A percentile compares a stretch with the other conserved stretches of the same genome.
Conservation (phyloP, 129 eudicot genomes). For the Escallonia herrerae region DNA sequence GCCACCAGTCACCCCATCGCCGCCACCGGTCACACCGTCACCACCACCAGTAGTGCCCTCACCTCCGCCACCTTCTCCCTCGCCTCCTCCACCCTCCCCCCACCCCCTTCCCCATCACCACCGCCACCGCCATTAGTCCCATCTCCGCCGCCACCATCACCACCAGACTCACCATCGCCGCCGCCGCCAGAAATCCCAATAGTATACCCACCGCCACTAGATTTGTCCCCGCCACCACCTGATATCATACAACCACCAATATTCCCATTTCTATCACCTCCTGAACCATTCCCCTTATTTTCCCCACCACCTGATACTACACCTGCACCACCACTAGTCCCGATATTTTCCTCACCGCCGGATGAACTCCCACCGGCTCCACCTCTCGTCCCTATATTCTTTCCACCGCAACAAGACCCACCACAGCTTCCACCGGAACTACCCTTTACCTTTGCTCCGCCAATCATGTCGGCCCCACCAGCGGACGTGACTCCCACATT, state of each 20-base stretch:
- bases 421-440: neutral
- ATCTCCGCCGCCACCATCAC: slow-evolving; percentile 30
- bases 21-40: slow-evolving; percentile 21
- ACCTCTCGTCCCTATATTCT: slow-evolving; percentile 30
- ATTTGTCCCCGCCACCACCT: slow-evolving; percentile 32
- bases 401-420: slow-evolving; percentile 16
- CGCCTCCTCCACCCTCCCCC: slow-evolving; percentile 14
- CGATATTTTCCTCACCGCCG: slow-evolving; percentile 30
- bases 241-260: slow-evolving; percentile 7
- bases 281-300: slow-evolving; percentile 20
- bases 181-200: slow-evolving; percentile 1
- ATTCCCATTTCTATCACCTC: slow-evolving; percentile 34
- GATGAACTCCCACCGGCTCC: slow-evolving; percentile 1
- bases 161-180: neutral
- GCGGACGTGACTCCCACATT: slow-evolving; percentile 8
- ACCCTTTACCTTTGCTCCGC: slow-evolving; percentile 10
- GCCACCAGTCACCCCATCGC: slow-evolving; percentile 27
- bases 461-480: neutral
- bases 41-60: slow-evolving; percentile 5
- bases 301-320: slow-evolving; percentile 21
- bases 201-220: slow-evolving; percentile 1
- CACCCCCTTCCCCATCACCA: slow-evolving; percentile 25
- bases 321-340: slow-evolving; percentile 30
- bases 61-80: slow-evolving; percentile 17
- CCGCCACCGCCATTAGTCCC: slow-evolving; percentile 19